Base-by-base conservation (phyloP, 2,329 filamentous ascomycete species). In the Epichloe amarillans region DNA sequence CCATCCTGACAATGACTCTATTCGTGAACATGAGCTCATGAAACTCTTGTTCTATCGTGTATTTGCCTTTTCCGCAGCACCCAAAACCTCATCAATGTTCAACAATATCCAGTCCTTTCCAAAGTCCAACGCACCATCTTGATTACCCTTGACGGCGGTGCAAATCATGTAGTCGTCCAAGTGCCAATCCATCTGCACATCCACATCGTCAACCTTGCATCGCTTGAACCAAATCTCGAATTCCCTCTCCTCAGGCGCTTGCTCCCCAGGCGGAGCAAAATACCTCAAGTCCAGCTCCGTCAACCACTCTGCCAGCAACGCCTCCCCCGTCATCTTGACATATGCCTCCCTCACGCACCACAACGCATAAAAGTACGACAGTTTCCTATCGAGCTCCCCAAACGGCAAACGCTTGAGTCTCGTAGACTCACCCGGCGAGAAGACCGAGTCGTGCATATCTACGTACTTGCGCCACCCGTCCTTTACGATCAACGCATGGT, bases 301-400 rank as follows among this genome's bases (percentile, higher is more conserved):
- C 46, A 91, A 71, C 86, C 86, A 91, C 4, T 72, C 71, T 0
- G 86, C 86, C 8, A 89, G 71, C 52, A 91, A 71, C 0, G 84
- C 86, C 59, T 90, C 84, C 26, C 86, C 86, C 33, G 84, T 86
- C 69, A 91, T 81, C 75, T 90, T 91, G 65, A 90, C 82, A 62
- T 87, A 90, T 1, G 85, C 82, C 68, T 91, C 86, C 58, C 87
- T 82, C 64, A 88, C 75, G 63, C 83, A 87, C 83, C 86, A 91
- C 53, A 85, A 78, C 1, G 84, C 77, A 63, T 89, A 91, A 62
- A 91, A 91, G 49, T 77, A 73, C 5, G 84, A 73, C 30, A 90
- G 69, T 61, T 82, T 82, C 54, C 45, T 44, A 52, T 50, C 52
- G 47, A 45, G 10, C n/a, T 44, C 47, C 3, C 36, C 53, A 26